A percentile compares a stretch with the other conserved stretches of the same genome.
phyloP scores from a whole-genome alignment of 2,329 filamentous ascomycete species.

The Diplodia sapinea region DNA sequence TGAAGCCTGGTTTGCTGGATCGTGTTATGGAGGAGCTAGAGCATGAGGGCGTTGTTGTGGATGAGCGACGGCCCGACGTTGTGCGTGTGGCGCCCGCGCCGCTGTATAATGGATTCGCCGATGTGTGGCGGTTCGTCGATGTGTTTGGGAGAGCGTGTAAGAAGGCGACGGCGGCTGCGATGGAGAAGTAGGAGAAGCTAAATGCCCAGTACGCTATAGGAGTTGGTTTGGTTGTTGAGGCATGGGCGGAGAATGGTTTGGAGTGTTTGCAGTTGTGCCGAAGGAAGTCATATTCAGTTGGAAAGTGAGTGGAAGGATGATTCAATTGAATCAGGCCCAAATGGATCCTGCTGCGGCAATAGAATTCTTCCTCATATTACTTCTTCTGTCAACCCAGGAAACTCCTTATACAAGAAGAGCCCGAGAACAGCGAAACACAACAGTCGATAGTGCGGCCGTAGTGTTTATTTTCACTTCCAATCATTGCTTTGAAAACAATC shows the following conservation, averaged over 20 bases:
- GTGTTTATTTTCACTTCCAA: too few relatives aligned
- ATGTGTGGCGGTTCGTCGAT: conserved; percentile 66
- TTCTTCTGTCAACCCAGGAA: background rate
- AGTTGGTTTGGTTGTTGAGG: background rate
- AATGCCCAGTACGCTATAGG: background rate
- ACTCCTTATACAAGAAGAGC: too few relatives aligned
- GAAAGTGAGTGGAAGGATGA: too few relatives aligned
- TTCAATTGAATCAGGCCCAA: too few relatives aligned
- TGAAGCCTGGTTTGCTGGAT: conserved; percentile 74
- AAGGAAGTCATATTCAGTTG: too few relatives aligned
- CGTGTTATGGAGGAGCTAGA: conserved; percentile 67
- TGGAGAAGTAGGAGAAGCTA: background rate
- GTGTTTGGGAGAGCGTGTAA: conserved; percentile 30
- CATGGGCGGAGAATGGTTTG: background rate
- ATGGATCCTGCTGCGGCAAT: too few relatives aligned
- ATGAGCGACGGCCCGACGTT: conserved; percentile 85
- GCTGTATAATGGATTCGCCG: conserved; percentile 79
- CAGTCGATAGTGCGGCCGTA: too few relatives aligned
- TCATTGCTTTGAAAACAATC: too few relatives aligned
- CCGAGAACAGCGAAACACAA: too few relatives aligned
- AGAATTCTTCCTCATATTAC: too few relatives aligned
- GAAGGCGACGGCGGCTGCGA: background rate
- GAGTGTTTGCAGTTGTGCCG: background rate
- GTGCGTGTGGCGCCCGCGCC: conserved; percentile 83
- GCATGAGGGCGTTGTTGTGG: conserved; percentile 73